Evolutionary conservation across 2,329 filamentous ascomycete genomes (phyloP), one percentile per base, ranked within the genome.

Genomic region (Pseudocercospora pini-densiflorae): DNA sequence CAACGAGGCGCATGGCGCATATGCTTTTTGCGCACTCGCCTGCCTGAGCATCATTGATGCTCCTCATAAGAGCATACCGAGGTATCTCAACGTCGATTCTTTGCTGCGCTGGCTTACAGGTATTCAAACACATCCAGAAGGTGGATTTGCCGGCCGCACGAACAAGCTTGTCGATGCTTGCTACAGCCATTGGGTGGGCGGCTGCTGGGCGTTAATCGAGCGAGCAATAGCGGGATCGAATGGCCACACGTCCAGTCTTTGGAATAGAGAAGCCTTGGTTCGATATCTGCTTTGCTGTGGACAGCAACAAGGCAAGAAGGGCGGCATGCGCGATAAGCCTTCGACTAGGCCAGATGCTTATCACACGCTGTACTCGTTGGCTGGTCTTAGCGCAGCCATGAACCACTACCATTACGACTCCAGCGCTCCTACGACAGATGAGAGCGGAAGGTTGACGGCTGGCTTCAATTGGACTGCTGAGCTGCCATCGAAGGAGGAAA

Each of bases 101-200:
- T 85, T 99, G 62, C 85, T 95, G 57, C 89, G 90, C 67, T 99
- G 95, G 93, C 87, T 99, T 45, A 94, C 93, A 7, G 89, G 92
- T 53, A 90, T 93, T 66, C 95, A 99, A 79, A 92, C 94, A 78
- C 89, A 89, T 31, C 95, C 94, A 3, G 95, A 98, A 79, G 94
- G 94, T 70, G 95, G 95, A 40, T 94, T 97, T 76, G 91, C 92
- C 47, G 95, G 95, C 68, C 90, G 95, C 72, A 97, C 94, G 29
- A 98, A 98, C 84, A 99, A 99, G 82, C 86, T 99, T 33, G 95
- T 98, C 33, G 95, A 99, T 79, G 95, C 94, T 54, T 99, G 95
- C 81, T 99, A 99, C 82, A 97, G 92, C 77, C 94, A 97, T 80
- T 99, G 95, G 95, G 91, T 97, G 36, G 95, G 95, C 62, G 92